Base-by-base conservation (phyloP, 306 rosid species). In the Pueraria montana region DNA sequence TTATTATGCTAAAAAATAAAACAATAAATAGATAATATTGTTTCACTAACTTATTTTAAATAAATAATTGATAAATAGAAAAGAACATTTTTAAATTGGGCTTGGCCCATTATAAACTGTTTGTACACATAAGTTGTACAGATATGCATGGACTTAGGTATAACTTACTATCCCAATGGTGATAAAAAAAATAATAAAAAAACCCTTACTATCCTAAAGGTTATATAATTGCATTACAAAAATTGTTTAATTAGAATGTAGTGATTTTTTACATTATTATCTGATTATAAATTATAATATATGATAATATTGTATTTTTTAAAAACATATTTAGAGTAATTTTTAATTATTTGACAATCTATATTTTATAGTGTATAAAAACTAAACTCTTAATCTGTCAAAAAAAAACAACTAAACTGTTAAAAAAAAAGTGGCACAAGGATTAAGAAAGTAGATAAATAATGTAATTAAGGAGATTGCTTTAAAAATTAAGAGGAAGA, bases 401-500 rank as follows among this genome's bases (percentile, higher is more conserved):
- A n/a, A n/a, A n/a, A n/a, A n/a, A n/a, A n/a, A n/a, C n/a, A n/a
- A n/a, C n/a, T n/a, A n/a, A n/a, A n/a, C n/a, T n/a, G n/a, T n/a
- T 4, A 5, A 34, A 34, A 34, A 34, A 7, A 18, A 20, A 55
- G 52, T 30, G 27, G 18, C 64, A 50, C 6, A 34, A 0, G 11
- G 6, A 56, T 55, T 38, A 40, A 59, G 58, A 61, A 59, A 12
- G 40, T 26, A 76, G 24, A 59, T 3, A 76, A 42, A 76, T n/a
- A 6, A 78, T 64, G 8, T 38, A 40, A 55, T 16, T 24, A 18
- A 61, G 48, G 23, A 16, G 3, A 3, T 8, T 34, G 3, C 7
- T 26, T 38, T 80, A 2, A 46, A 61, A 62, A 62, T 13, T 24
- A 8, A 56, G n/a, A 46, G 9, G 0, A 58, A 10, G n/a, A 78